These are phyloP conservation scores for Suillus americanus DNA, from an alignment of 768 basidiomycete species.

Conservation along the genomic window DNA sequence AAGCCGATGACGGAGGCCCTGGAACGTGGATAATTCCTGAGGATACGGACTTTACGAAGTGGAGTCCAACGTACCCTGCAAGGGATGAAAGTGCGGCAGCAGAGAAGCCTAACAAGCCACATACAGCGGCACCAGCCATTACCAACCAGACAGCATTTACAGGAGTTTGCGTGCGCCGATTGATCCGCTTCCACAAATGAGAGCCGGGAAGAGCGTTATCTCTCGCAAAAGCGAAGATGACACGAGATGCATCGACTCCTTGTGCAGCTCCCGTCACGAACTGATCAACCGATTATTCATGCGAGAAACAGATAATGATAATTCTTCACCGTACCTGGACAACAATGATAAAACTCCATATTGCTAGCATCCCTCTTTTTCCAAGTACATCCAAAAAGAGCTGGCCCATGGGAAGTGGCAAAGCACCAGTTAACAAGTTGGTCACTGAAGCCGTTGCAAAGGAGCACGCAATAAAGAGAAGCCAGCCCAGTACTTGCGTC, in stretches of 20 bases:
- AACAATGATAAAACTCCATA: constrained; percentile 71
- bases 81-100: constrained; percentile 60
- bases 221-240: constrained; percentile 72
- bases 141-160: constrained; percentile 80
- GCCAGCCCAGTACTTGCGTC: constrained; percentile 64
- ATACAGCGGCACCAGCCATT: constrained; percentile 52
- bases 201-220: constrained; percentile 77
- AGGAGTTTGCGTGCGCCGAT: constrained; percentile 59
- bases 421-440: constrained; percentile 43
- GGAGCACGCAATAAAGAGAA: constrained; percentile 63
- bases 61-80: constrained; percentile 50
- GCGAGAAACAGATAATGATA: background rate
- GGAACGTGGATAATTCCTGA: constrained; percentile 3
- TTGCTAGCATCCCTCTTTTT: constrained; percentile 67
- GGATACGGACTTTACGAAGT: background rate
- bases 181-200: constrained; percentile 65
- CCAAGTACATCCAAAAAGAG: constrained; percentile 65
- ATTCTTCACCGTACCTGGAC: constrained; percentile 41
- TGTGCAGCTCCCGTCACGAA: constrained; percentile 75
- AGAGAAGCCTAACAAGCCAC: constrained; percentile 68
- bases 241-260: constrained; percentile 72
- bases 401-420: constrained; percentile 73
- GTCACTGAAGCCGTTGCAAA: constrained; percentile 60
- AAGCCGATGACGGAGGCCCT: constrained; percentile 73
- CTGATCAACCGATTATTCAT: constrained; percentile 29